Base-by-base conservation (phyloP, 495 filamentous ascomycete genomes). In the Neohortaea acidophila region DNA sequence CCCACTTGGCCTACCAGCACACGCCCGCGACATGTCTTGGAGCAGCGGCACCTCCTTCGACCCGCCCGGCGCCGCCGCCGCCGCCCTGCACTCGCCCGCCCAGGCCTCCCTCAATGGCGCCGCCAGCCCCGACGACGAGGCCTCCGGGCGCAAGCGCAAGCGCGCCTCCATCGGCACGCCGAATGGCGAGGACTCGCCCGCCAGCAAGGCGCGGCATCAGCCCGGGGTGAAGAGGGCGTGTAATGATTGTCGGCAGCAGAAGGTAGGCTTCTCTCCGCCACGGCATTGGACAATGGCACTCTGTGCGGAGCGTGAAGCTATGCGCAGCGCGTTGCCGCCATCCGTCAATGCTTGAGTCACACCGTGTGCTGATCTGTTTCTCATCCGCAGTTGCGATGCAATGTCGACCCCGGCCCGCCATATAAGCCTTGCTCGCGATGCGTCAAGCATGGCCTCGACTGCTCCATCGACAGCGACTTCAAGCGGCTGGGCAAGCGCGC, bases 181-280 rank as follows among this genome's bases (percentile, higher is more conserved):
- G 27, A 38, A 33, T 20, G 44, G 33, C 21, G 44, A 30, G 1
- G 33, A 31, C 21, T 41, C 45, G 28, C n/a, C 24, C 28, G 31
- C 21, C 14, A 33, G 18, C 13, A 44, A 41, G 36, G 11, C 9
- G 30, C 3, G 38, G 18, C 46, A 49, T 35, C 41, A 45, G 42
- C 47, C 48, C 9, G 45, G 42, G 7, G 49, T 45, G 22, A 92
- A 91, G 60, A 72, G 84, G 42, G 85, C 85, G 12, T 93, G 85
- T 57, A 93, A 94, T 60, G 83, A 94, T 56, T 94, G 86, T 58
- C 73, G 84, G 26, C 86, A 94, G 59, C 85, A 94, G 59, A 94
- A 94, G 70, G 83, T 86, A 51, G 61, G 62, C 30, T n/a, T n/a
- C n/a, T n/a, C n/a, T n/a, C n/a, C n/a, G n/a, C n/a, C n/a, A n/a